Percentiles rank a stretch among this genome's conserved stretches.
Conservation (phyloP, 352 stramenopile genomes). For the Pelagophyceae sp. region DNA sequence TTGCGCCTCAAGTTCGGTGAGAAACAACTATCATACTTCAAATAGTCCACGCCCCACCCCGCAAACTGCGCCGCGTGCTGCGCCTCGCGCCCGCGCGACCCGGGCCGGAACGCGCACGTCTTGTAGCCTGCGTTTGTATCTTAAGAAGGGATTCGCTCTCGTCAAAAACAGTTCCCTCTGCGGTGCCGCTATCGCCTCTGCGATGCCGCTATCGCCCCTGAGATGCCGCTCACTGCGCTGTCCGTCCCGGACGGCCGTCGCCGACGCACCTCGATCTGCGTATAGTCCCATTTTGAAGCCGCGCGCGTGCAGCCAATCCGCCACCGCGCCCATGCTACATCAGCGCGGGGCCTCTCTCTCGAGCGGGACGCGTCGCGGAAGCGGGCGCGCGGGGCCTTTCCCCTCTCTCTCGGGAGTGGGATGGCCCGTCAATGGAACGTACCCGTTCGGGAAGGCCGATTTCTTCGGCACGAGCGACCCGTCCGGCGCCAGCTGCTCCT, state of each 20-base stretch:
- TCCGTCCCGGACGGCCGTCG: no score
- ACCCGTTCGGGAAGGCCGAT: background rate
- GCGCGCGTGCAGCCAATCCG: background rate
- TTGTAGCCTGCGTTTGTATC: no score
- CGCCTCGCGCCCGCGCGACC: constrained; percentile 34
- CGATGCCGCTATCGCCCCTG: no score
- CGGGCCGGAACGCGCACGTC: constrained; percentile 42
- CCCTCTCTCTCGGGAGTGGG: no score
- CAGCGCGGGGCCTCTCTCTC: no score
- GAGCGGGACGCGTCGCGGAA: no score
- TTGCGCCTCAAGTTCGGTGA: background rate
- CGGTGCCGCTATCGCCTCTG: no score
- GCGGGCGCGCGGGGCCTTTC: no score
- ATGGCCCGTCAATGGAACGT: no score
- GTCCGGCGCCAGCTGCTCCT: background rate
- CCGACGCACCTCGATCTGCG: constrained; percentile 1
- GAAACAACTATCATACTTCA: constrained; percentile 50
- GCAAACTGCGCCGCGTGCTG: constrained; percentile 42
- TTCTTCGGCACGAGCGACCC: background rate
- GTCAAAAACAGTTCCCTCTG: no score
- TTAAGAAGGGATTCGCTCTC: no score
- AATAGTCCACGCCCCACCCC: constrained; percentile 43
- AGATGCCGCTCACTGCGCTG: no score
- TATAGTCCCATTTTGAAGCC: background rate
- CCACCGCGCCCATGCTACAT: background rate